phyloP scores from a whole-genome alignment of 345 rosid species.

The Eucalyptus decipiens region DNA sequence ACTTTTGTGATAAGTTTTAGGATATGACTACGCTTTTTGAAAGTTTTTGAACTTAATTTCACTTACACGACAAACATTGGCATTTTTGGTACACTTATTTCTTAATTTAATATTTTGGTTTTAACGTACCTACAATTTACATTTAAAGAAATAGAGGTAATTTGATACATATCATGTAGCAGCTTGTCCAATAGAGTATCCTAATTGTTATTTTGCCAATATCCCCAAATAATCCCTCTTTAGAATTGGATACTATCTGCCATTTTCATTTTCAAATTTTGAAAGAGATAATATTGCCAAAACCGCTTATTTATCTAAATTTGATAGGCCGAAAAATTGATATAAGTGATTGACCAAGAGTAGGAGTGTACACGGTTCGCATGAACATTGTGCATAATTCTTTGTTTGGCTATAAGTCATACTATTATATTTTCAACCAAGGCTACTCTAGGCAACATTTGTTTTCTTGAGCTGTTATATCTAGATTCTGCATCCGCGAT shows the following conservation, averaged over 20 bases:
- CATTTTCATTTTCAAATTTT: not conserved
- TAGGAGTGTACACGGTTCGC: not conserved
- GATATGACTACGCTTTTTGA: too few relatives aligned
- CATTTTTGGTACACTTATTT: rapidly evolving
- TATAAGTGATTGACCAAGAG: not conserved
- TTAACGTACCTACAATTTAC: not conserved
- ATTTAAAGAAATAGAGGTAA: not conserved
- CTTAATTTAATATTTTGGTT: not conserved
- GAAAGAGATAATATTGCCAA: not conserved
- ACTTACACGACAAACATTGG: not conserved
- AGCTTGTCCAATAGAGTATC: not conserved
- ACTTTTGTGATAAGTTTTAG: not conserved
- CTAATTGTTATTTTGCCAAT: not conserved
- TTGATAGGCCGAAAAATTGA: not conserved
- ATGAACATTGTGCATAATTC: not conserved
- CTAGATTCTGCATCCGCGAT: not conserved
- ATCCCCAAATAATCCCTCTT: not conserved
- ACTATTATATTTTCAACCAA: not conserved
- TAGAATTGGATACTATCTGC: not conserved
- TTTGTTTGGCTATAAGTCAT: not conserved
- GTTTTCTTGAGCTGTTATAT: not conserved
- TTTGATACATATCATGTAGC: not conserved
- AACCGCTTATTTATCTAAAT: not conserved
- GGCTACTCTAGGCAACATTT: not conserved
- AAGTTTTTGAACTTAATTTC: too few relatives aligned